These are phyloP conservation scores for Phaffia australis DNA, from an alignment of 768 basidiomycete genomes.

Conservation along the genomic window DNA sequence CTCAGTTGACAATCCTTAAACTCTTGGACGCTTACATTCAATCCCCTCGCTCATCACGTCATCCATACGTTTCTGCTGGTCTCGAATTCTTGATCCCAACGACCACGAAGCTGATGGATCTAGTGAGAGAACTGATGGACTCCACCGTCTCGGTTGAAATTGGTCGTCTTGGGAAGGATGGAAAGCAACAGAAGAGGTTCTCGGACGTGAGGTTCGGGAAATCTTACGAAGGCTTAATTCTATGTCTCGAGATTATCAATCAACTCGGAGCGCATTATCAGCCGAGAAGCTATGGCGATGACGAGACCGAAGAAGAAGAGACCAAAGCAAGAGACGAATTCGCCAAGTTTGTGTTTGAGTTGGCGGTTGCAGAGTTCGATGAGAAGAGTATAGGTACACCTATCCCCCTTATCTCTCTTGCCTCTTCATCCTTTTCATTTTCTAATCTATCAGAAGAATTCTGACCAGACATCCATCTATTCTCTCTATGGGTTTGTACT, in stretches of 20 bases:
- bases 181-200: slow-evolving; percentile 34
- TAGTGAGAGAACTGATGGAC: too few relatives aligned
- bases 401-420: slow-evolving; percentile 2
- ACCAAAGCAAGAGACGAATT: slow-evolving; percentile 26
- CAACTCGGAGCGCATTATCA: slow-evolving; percentile 44
- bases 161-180: neutral
- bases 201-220: slow-evolving; percentile 38
- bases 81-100: slow-evolving; percentile 48
- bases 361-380: slow-evolving; percentile 40
- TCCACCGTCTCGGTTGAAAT: slow-evolving; percentile 33
- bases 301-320: slow-evolving; percentile 27
- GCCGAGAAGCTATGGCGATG: slow-evolving; percentile 40
- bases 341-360: slow-evolving; percentile 25
- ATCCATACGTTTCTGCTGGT: neutral
- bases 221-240: slow-evolving; percentile 64
- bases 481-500: too few relatives aligned
- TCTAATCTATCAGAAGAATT: neutral
- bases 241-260: slow-evolving; percentile 64
- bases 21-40: slow-evolving; percentile 75
- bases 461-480: neutral
- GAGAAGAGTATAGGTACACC: slow-evolving; percentile 52
- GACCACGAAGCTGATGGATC: slow-evolving; percentile 50
- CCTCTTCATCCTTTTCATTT: neutral
- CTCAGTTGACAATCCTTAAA: slow-evolving; percentile 79
- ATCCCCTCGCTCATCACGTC: slow-evolving; percentile 2